Evolutionary conservation across 75 land plant genomes (phyloP).

Genomic region (Picea sitchensis): DNA sequence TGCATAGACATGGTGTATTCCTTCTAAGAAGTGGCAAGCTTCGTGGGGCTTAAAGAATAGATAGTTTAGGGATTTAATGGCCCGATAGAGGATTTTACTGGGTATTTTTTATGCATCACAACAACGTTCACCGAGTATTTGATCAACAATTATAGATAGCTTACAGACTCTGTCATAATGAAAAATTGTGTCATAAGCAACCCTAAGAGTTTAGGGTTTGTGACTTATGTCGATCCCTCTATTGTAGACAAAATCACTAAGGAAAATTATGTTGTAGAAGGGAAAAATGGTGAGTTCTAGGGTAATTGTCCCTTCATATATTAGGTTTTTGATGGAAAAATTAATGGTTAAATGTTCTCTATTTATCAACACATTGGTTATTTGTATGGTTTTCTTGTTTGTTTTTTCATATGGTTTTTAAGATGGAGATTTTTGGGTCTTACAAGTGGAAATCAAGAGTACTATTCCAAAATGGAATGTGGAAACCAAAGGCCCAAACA

Average conservation of each 20-base stretch:
- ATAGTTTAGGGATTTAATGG: neutral
- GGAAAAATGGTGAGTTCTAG: conserved; percentile 40
- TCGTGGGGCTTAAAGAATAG: neutral
- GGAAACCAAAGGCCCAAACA: conserved; percentile 66
- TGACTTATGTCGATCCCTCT: conserved; percentile 43
- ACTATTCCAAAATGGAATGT: conserved; percentile 76
- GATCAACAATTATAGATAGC: conserved; percentile 51
- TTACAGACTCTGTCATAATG: conserved; percentile 55
- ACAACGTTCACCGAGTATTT: conserved; percentile 28
- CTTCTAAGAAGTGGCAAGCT: too few species aligned
- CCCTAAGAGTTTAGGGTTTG: conserved; percentile 57
- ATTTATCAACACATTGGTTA: neutral
- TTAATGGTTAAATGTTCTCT: neutral
- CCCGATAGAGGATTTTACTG: neutral
- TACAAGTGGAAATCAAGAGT: conserved; percentile 82
- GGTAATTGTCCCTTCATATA: neutral
- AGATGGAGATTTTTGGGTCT: neutral
- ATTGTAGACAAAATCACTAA: conserved; percentile 35
- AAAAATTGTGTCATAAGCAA: conserved; percentile 41
- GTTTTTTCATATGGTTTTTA: neutral
- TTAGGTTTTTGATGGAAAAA: neutral
- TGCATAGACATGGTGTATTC: too few species aligned
- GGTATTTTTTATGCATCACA: conserved; percentile 19
- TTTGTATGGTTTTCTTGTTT: neutral
- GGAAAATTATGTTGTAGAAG: conserved; percentile 51